These are phyloP conservation scores for Phytophthora quininea DNA, from an alignment of 352 stramenopile genomes.

Conservation along the genomic window DNA sequence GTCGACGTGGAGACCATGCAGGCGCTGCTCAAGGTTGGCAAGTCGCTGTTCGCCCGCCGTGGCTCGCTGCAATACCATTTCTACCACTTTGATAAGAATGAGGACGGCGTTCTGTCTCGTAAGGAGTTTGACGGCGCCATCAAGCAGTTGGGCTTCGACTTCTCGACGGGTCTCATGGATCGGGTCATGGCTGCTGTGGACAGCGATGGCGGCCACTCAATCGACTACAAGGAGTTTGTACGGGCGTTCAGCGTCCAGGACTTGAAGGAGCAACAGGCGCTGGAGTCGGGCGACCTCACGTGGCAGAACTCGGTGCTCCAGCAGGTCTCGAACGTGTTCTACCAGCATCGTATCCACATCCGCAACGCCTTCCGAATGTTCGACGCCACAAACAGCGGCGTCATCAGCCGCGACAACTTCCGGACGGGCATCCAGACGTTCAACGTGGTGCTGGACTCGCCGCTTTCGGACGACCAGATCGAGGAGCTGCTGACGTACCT, in stretches of 20 bases:
- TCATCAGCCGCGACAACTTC: slow-evolving; percentile 88
- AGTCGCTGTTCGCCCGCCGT: slow-evolving; percentile 73
- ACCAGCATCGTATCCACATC: slow-evolving; percentile 94
- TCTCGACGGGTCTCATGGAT: slow-evolving; percentile 58
- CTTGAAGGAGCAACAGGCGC: slow-evolving; percentile 59
- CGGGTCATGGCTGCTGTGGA: slow-evolving; percentile 89
- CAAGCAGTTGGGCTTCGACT: slow-evolving; percentile 66
- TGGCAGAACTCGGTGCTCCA: slow-evolving; percentile 94
- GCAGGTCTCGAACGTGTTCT: slow-evolving; percentile 94
- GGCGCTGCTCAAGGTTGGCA: slow-evolving; percentile 76
- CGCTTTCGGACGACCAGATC: slow-evolving; percentile 92
- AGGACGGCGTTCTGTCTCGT: slow-evolving; percentile 80
- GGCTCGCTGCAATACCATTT: slow-evolving; percentile 87
- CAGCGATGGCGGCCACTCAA: slow-evolving; percentile 86
- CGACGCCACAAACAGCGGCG: slow-evolving; percentile 82
- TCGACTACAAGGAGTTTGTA: slow-evolving; percentile 94
- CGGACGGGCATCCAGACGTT: slow-evolving; percentile 86
- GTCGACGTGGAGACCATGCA: slow-evolving; percentile 86
- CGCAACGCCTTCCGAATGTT: slow-evolving; percentile 93
- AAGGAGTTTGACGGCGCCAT: slow-evolving; percentile 83
- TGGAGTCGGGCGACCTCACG: slow-evolving; percentile 70
- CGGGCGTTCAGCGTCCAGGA: slow-evolving; percentile 90
- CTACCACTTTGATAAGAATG: slow-evolving; percentile 83
- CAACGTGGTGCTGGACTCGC: slow-evolving; percentile 89
- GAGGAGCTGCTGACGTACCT: slow-evolving; percentile 88